A percentile compares a stretch with the other conserved stretches of the same genome.
Conservation (phyloP, 106 monocot species). For the Allium cepa region DNA sequence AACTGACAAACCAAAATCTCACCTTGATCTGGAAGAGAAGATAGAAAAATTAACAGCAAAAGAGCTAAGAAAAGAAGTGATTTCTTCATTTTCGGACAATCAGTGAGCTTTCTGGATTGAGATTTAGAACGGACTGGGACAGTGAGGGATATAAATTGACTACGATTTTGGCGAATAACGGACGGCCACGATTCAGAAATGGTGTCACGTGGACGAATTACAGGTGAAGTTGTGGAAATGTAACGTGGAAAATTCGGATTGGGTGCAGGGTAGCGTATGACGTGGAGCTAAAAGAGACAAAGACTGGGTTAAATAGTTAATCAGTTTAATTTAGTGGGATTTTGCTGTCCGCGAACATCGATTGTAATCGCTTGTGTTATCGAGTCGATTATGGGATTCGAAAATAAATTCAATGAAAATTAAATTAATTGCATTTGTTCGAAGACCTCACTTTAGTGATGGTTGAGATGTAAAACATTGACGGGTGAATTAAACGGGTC, state of each 20-base stretch:
- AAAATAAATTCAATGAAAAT: too few relatives aligned
- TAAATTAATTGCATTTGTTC: too few relatives aligned
- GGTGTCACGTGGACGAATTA: background rate
- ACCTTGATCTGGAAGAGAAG: slow-evolving; percentile 14
- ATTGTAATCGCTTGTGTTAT: too few relatives aligned
- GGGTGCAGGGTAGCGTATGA: background rate
- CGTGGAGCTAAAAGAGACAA: background rate
- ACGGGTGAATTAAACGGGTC: too few relatives aligned
- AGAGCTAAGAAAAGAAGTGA: slow-evolving; percentile 49
- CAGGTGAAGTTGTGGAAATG: background rate
- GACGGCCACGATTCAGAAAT: background rate
- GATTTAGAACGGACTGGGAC: too few relatives aligned
- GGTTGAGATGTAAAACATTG: too few relatives aligned
- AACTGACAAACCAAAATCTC: background rate
- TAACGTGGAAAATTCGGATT: background rate
- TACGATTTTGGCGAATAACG: too few relatives aligned
- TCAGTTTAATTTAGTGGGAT: too few relatives aligned
- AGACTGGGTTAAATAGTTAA: background rate
- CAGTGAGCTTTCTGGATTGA: too few relatives aligned
- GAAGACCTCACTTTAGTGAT: too few relatives aligned
- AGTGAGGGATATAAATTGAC: background rate
- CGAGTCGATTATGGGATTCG: too few relatives aligned
- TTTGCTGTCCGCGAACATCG: too few relatives aligned
- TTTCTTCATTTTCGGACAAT: slow-evolving; percentile 32
- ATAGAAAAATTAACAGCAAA: slow-evolving; percentile 30